Percentiles rank a stretch among this genome's conserved stretches.
phyloP scores from a whole-genome alignment of 2,329 filamentous ascomycete species.

The Zasmidium citrigriseum region DNA sequence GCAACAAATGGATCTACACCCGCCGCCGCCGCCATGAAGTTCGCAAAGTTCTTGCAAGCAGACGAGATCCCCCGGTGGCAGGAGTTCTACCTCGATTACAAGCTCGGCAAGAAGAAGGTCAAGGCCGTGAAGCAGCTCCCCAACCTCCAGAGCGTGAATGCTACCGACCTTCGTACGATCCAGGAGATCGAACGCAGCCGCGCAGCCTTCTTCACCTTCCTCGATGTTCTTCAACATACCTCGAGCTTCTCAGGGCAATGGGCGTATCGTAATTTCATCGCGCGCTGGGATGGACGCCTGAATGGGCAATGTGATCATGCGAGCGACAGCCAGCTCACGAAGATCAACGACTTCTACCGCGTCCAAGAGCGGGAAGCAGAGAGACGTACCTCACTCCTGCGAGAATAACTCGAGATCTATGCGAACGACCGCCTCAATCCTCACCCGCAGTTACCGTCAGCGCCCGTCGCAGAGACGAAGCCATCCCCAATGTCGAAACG shows the following conservation, averaged over 20 bases:
- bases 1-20: no score
- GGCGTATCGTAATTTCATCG: no score
- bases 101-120: slow-evolving; percentile 43
- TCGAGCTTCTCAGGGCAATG: no score
- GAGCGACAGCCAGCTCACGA: not conserved
- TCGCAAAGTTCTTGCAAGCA: slow-evolving; percentile 68
- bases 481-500: not conserved
- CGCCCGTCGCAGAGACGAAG: not conserved
- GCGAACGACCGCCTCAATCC: slow-evolving; percentile 7
- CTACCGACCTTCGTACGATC: slow-evolving; percentile 26
- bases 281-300: no score
- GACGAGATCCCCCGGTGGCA: slow-evolving; percentile 94
- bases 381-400: not conserved
- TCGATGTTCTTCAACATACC: no score
- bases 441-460: slow-evolving; percentile 21
- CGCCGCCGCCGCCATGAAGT: slow-evolving; percentile 23
- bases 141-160: not conserved
- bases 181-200: slow-evolving; percentile 71
- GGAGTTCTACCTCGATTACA: slow-evolving; percentile 92
- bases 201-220: slow-evolving; percentile 81
- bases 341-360: not conserved
- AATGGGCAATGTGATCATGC: no score
- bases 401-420: slow-evolving; percentile 43
- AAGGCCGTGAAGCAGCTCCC: not conserved
- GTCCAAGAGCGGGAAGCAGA: not conserved